Base-by-base conservation (phyloP, 768 basidiomycete genomes). In the Tulasnella sp. region DNA sequence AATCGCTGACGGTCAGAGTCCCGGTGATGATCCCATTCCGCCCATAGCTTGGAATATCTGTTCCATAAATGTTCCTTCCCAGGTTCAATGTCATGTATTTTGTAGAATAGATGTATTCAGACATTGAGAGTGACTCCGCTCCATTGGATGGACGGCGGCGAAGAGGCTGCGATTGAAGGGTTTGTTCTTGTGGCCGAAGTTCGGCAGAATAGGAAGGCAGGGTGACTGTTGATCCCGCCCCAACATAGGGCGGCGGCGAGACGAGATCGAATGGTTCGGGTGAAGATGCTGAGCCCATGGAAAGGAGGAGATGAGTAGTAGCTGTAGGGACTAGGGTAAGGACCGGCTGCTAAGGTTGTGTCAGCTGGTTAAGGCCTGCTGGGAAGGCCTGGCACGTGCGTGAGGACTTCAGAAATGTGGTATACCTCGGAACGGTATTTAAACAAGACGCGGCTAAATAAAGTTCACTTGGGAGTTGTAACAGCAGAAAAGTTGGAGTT, bases 11-110 rank as follows among this genome's bases (percentile, higher is more conserved):
- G 31, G 76, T 68, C 34, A 77, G 34, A 58, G 31, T 52, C 9
- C 48, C 76, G 24, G 48, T 27, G n/a, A 77, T 77, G 38, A 77
- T 58, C 0, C 31, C 31, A 42, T 77, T 77, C 21, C 68, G 36
- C 12, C 76, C 76, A 38, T 77, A 77, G 36, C 52, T 38, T 34
- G 76, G 76, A 24, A 62, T 62, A 38, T 58, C 58, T 31, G 58
- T 71, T n/a, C 76, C 76, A 68, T 77, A 62, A 2, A 62, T 8
- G 14, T 58, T 58, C 40, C 76, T 77, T 39, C 76, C 76, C 1
- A 77, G 76, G 24, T 71, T 77, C 52, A 77, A 36, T 21, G 76
- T 39, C 75, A 76, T 76, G 46, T 62, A 39, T 19, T 76, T 76
- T 21, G 44, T 76, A 48, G n/a, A 52, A n/a, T 76, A 76, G 36